Evolutionary conservation across 2,329 filamentous ascomycete genomes (phyloP).

Genomic region (Scedosporium aurantiacum): DNA sequence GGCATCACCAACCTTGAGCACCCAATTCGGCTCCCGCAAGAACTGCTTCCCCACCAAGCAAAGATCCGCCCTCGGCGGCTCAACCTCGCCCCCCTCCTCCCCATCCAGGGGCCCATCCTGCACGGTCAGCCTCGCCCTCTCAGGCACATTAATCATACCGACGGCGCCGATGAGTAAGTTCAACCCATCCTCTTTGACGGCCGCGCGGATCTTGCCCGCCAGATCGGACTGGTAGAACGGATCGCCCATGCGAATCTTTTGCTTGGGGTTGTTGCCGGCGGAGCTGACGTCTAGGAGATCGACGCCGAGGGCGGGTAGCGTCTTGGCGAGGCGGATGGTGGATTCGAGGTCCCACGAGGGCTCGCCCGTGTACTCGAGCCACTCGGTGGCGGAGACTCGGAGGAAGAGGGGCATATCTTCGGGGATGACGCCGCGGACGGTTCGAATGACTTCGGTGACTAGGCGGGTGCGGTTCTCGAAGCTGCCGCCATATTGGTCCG

Average conservation of each 20-base stretch:
- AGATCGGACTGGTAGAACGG: slow-evolving; percentile 66
- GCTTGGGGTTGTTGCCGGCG: slow-evolving; percentile 55
- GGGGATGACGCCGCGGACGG: slow-evolving; percentile 41
- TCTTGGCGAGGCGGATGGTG: slow-evolving; percentile 38
- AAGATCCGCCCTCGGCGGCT: slow-evolving; percentile 45
- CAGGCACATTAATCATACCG: slow-evolving; percentile 59
- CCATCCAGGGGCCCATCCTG: slow-evolving; percentile 36
- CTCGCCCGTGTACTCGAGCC: slow-evolving; percentile 38
- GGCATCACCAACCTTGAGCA: slow-evolving; percentile 61
- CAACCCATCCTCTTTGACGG: slow-evolving; percentile 36
- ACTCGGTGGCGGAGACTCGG: slow-evolving; percentile 52
- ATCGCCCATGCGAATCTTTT: slow-evolving; percentile 49
- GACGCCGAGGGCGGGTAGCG: slow-evolving; percentile 62
- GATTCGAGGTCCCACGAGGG: slow-evolving; percentile 60
- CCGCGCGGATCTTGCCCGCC: slow-evolving; percentile 60
- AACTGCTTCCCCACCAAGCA: slow-evolving; percentile 66
- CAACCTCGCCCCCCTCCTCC: slow-evolving; percentile 26
- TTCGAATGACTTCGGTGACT: slow-evolving; percentile 40
- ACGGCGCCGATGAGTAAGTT: slow-evolving; percentile 60
- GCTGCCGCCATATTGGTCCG: slow-evolving; percentile 53
- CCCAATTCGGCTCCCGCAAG: slow-evolving; percentile 70
- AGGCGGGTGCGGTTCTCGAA: slow-evolving; percentile 57
- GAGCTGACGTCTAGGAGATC: slow-evolving; percentile 77
- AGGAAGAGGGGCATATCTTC: slow-evolving; percentile 43
- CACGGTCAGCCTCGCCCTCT: slow-evolving; percentile 49